Evolutionary conservation across 257 asterid genomes (phyloP).

Genomic region (Hygrophila difformis): DNA sequence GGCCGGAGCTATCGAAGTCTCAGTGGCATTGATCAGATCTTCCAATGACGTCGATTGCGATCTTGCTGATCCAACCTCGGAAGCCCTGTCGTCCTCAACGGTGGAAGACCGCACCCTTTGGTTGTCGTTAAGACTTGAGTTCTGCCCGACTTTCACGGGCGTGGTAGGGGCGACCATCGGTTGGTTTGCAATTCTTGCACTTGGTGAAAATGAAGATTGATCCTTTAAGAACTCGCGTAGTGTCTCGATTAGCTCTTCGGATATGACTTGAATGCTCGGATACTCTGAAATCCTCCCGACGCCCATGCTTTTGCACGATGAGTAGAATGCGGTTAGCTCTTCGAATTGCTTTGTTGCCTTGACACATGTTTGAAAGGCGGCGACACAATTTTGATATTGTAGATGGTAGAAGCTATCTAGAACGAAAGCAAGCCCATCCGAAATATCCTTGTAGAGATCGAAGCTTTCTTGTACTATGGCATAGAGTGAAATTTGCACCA

Average conservation of each 20-base stretch:
- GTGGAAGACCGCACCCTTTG: constrained; percentile 34
- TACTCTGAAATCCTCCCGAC: constrained; percentile 50
- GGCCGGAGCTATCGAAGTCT: constrained; percentile 23
- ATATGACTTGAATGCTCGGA: constrained; percentile 38
- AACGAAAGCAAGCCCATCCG: constrained; percentile 44
- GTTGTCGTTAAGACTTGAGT: too few species aligned
- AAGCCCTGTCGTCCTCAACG: constrained; percentile 11
- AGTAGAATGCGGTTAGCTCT: constrained; percentile 39
- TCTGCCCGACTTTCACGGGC: constrained; percentile 1
- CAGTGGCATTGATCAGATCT: constrained; percentile 47
- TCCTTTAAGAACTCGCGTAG: constrained; percentile 50
- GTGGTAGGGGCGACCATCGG: constrained; percentile 13
- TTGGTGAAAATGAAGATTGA: constrained; percentile 39
- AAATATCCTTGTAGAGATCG: constrained; percentile 42
- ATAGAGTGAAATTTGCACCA: constrained; percentile 34
- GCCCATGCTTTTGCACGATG: constrained; percentile 36
- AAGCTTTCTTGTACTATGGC: constrained; percentile 49
- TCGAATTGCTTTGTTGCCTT: constrained; percentile 39
- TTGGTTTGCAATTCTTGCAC: constrained; percentile 14
- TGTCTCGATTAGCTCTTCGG: constrained; percentile 42
- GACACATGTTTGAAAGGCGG: constrained; percentile 42
- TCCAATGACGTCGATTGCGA: constrained; percentile 36
- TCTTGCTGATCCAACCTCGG: constrained; percentile 22
- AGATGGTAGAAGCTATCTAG: constrained; percentile 43
- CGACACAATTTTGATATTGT: constrained; percentile 35